phyloP scores from a whole-genome alignment of 139 green algal genomes.

The Marvania coccoides region DNA sequence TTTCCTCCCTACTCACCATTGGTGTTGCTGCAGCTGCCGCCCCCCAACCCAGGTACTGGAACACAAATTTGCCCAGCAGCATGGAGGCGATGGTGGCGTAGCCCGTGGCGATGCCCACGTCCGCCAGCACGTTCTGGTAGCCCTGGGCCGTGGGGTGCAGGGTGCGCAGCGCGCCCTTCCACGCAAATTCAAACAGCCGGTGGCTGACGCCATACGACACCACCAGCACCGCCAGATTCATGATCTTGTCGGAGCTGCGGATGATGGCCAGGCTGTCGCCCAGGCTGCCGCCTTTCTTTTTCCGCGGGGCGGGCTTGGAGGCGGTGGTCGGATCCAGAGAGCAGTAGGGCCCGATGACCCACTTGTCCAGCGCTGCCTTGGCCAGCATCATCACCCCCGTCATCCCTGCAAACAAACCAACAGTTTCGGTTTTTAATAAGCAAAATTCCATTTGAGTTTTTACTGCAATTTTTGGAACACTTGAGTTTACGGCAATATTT shows the following conservation, averaged over 20 bases:
- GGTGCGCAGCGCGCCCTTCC: constrained; percentile 78
- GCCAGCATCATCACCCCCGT: constrained; percentile 50
- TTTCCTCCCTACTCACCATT: too few species aligned
- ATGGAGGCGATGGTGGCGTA: constrained; percentile 69
- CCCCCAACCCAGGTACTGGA: constrained; percentile 63
- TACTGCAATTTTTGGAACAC: too few species aligned
- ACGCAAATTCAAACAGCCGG: constrained; percentile 81
- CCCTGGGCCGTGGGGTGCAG: constrained; percentile 58
- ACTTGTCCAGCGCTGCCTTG: constrained; percentile 45
- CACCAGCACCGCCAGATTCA: constrained; percentile 66
- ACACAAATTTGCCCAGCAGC: constrained; percentile 68
- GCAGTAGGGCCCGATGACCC: constrained; percentile 25
- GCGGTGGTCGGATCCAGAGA: background rate
- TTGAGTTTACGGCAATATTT: too few species aligned
- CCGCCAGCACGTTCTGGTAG: constrained; percentile 67
- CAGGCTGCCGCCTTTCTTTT: constrained; percentile 55
- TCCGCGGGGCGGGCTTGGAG: constrained; percentile 20
- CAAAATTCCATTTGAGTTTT: too few species aligned
- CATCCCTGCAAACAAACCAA: too few species aligned
- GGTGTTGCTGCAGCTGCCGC: constrained; percentile 53
- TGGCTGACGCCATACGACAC: constrained; percentile 66
- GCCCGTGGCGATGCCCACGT: constrained; percentile 72
- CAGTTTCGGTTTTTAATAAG: too few species aligned
- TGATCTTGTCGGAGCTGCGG: constrained; percentile 45
- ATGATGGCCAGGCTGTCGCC: constrained; percentile 51